Conservation (phyloP, 495 filamentous ascomycete genomes). For the Darksidea phi region DNA sequence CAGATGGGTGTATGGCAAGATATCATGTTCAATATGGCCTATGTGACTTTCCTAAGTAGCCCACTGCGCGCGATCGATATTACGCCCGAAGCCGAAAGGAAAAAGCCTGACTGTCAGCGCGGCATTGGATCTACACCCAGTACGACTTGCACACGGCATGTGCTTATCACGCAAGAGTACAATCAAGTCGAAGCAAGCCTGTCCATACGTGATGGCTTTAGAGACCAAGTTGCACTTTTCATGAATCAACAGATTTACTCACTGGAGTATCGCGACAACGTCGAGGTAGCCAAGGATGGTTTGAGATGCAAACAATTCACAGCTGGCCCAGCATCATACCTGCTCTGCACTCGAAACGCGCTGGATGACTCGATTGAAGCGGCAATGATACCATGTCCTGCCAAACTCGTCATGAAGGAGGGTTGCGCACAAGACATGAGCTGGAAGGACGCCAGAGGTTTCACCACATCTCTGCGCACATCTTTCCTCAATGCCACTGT, state of each 20-base stretch:
- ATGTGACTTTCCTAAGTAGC: conserved; percentile 15
- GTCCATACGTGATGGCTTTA: not conserved
- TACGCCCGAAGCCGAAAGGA: not conserved
- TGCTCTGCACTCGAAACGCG: conserved; percentile 3
- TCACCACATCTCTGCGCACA: conserved; percentile 11
- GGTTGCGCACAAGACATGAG: not conserved
- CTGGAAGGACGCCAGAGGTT: conserved; percentile 10
- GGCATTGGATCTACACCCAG: not conserved
- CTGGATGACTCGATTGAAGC: conserved; percentile 7
- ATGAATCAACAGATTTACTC: conserved; percentile 21
- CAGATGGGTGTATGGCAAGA: conserved; percentile 25
- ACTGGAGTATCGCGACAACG: conserved; percentile 22
- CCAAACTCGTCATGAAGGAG: not conserved
- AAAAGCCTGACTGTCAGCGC: conserved; percentile 2
- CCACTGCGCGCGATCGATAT: conserved; percentile 19
- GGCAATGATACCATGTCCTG: conserved; percentile 14
- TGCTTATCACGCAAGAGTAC: conserved; percentile 14
- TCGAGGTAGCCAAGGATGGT: not conserved
- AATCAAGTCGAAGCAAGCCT: conserved; percentile 19
- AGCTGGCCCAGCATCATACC: conserved; percentile 19
- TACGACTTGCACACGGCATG: conserved; percentile 9
- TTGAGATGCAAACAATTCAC: conserved; percentile 1
- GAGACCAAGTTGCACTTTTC: conserved; percentile 6
- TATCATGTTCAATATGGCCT: conserved; percentile 25
- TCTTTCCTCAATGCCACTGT: conserved; percentile 25